phyloP scores from a whole-genome alignment of 441 rosid species.

The Populus hybrid region DNA sequence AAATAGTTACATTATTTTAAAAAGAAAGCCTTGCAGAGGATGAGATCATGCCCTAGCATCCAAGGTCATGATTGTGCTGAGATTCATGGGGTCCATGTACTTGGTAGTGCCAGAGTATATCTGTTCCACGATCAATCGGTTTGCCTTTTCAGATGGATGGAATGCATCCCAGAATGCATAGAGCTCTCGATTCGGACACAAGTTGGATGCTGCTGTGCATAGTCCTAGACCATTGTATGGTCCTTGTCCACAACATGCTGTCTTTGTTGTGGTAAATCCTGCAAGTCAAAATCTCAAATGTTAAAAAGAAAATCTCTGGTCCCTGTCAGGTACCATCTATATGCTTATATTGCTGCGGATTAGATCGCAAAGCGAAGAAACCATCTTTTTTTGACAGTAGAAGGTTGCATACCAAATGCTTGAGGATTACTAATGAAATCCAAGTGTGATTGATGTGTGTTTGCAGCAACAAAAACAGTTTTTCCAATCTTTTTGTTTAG shows the following conservation, averaged over 20 bases:
- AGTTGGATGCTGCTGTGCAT: conserved; percentile 12
- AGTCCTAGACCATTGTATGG: conserved; percentile 23
- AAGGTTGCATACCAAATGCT: background rate
- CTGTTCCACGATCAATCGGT: conserved; percentile 11
- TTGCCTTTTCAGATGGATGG: conserved; percentile 11
- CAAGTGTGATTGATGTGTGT: no score
- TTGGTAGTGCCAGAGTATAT: conserved; percentile 7
- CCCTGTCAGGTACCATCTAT: background rate
- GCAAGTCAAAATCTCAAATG: background rate
- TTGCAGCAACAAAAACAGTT: no score
- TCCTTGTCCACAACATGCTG: conserved; percentile 31
- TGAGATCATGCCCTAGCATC: background rate
- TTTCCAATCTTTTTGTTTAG: no score
- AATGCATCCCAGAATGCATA: conserved; percentile 18
- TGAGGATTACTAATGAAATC: no score
- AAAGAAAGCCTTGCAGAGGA: background rate
- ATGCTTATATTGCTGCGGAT: background rate
- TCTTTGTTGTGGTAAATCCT: conserved; percentile 22
- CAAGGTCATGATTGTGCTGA: background rate
- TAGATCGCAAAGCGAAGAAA: background rate
- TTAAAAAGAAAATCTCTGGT: background rate
- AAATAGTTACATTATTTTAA: background rate
- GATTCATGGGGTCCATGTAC: conserved; percentile 21
- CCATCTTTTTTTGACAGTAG: background rate
- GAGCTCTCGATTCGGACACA: conserved; percentile 10